phyloP scores from a whole-genome alignment of 306 rosid genomes.

The Trifolium repens region DNA sequence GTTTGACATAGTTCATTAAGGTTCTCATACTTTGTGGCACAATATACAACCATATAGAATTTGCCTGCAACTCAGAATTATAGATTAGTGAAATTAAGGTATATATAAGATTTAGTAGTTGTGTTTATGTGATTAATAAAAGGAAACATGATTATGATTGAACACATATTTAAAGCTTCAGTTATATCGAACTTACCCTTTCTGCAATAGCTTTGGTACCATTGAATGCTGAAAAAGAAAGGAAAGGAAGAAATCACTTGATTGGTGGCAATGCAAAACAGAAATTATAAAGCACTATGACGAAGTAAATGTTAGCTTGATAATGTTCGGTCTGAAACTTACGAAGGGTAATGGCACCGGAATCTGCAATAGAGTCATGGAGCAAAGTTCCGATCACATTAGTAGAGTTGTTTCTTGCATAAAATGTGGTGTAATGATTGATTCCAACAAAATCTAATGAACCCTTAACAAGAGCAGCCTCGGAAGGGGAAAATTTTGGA shows the following conservation, averaged over 20 bases:
- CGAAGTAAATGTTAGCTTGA: background rate
- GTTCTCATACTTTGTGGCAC: constrained; percentile 88
- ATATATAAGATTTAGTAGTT: too few species aligned
- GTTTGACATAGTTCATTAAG: constrained; percentile 82
- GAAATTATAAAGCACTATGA: constrained; percentile 40
- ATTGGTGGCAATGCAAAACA: constrained; percentile 43
- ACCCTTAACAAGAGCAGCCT: constrained; percentile 70
- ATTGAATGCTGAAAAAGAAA: constrained; percentile 73
- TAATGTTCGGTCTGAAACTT: constrained; percentile 47
- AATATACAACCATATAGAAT: constrained; percentile 88
- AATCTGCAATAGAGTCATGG: constrained; percentile 61
- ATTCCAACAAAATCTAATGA: constrained; percentile 93
- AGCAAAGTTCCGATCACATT: constrained; percentile 47
- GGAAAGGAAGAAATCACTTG: background rate
- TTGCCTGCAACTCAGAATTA: constrained; percentile 68
- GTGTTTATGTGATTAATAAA: too few species aligned
- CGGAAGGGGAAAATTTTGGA: constrained; percentile 63
- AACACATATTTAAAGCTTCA: too few species aligned
- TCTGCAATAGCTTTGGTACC: constrained; percentile 65
- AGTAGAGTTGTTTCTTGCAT: constrained; percentile 52
- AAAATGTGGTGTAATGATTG: constrained; percentile 89
- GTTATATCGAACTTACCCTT: constrained; percentile 53
- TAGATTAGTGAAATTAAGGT: constrained; percentile 4
- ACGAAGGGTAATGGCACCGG: constrained; percentile 78
- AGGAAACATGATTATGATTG: too few species aligned